Percentiles rank a stretch among this genome's conserved stretches.
phyloP scores from a whole-genome alignment of 2,329 filamentous ascomycete genomes.

The Phialophora macrospora region DNA sequence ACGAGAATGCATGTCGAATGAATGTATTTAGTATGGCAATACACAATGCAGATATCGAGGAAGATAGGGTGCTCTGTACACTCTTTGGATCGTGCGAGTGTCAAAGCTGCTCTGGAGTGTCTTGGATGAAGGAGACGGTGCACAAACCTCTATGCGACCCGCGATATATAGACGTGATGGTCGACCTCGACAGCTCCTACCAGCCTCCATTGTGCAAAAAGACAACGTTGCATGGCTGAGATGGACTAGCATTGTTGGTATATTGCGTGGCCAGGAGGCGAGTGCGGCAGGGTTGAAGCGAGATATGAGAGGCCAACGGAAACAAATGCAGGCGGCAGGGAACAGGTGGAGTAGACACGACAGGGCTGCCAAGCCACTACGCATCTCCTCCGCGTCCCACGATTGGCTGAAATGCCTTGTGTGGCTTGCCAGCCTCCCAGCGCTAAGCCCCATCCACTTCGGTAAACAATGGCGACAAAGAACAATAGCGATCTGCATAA shows the following conservation, averaged over 20 bases:
- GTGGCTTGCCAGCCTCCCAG: not conserved
- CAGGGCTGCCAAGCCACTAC: not conserved
- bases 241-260: slow-evolving; percentile 2
- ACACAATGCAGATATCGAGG: slow-evolving; percentile 1
- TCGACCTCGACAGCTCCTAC: not conserved
- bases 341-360: not conserved
- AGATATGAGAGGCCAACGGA: not conserved
- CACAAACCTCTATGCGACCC: slow-evolving; percentile 12
- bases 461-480: slow-evolving; percentile 7
- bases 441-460: slow-evolving; percentile 3
- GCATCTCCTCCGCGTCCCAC: not conserved
- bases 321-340: slow-evolving; percentile 8
- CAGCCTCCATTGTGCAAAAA: slow-evolving; percentile 13
- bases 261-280: slow-evolving; percentile 16
- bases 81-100: not conserved
- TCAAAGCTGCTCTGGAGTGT: slow-evolving; percentile 11
- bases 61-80: not conserved
- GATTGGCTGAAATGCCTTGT: not conserved
- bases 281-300: not conserved
- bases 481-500: not conserved
- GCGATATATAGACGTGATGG: slow-evolving; percentile 7
- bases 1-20: slow-evolving; percentile 20
- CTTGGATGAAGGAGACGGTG: slow-evolving; percentile 4
- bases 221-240: not conserved
- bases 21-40: not conserved